Evolutionary conservation across 1,139 yeast genomes (phyloP).

Genomic region (Candida dubliniensis): DNA sequence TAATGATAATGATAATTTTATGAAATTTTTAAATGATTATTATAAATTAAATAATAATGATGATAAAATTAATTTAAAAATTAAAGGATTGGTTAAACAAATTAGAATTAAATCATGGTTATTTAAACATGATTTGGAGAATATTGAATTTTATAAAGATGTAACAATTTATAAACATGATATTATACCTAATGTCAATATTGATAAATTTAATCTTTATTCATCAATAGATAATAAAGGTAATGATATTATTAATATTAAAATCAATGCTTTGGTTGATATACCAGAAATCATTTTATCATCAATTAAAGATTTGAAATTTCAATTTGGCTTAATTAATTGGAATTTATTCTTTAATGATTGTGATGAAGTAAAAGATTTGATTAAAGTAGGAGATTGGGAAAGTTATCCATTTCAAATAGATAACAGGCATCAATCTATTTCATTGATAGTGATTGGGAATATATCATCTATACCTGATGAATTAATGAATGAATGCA

Average conservation of each 20-base stretch:
- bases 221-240: neutral
- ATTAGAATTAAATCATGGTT: constrained; percentile 19
- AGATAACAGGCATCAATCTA: constrained; percentile 1
- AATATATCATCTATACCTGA: constrained; percentile 19
- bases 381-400: constrained; percentile 28
- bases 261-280: constrained; percentile 1
- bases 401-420: constrained; percentile 17
- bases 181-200: constrained; percentile 16
- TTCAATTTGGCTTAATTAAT: constrained; percentile 22
- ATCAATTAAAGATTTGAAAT: constrained; percentile 15
- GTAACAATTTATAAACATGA: constrained; percentile 16
- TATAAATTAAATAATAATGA: constrained; percentile 13
- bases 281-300: neutral
- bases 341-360: constrained; percentile 31
- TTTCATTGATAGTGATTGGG: constrained; percentile 13
- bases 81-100: constrained; percentile 20
- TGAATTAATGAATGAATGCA: constrained; percentile 21
- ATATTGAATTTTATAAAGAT: constrained; percentile 19
- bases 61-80: constrained; percentile 18
- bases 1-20: constrained; percentile 18
- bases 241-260: constrained; percentile 1
- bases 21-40: constrained; percentile 20
- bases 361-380: constrained; percentile 18
- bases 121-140: constrained; percentile 16
- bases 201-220: constrained; percentile 10